Evolutionary conservation across 179 eudicot genomes (phyloP).

Genomic region (Sideroxylon spinosum): DNA sequence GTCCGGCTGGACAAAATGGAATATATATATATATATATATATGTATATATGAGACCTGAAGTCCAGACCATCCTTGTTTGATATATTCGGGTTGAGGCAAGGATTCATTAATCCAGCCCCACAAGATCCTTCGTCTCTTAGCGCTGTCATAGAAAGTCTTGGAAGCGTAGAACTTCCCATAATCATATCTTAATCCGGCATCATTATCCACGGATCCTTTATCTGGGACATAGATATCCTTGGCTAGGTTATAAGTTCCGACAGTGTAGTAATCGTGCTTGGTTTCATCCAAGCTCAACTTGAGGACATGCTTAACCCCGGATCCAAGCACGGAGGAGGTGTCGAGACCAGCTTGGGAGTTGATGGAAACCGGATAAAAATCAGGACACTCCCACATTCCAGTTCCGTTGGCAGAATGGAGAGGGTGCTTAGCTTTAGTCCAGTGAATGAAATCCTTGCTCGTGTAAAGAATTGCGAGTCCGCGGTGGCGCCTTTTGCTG

Average conservation of each 20-base stretch:
- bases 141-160: slow-evolving; percentile 55
- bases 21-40: too few relatives aligned
- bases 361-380: slow-evolving; percentile 46
- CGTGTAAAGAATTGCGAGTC: slow-evolving; percentile 36
- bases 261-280: slow-evolving; percentile 48
- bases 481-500: slow-evolving; percentile 23
- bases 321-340: slow-evolving; percentile 22
- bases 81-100: not conserved
- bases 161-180: slow-evolving; percentile 60
- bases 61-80: slow-evolving; percentile 36
- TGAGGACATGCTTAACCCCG: slow-evolving; percentile 43
- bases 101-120: slow-evolving; percentile 44
- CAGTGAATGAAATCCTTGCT: slow-evolving; percentile 50
- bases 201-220: slow-evolving; percentile 26
- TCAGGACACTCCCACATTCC: slow-evolving; percentile 85
- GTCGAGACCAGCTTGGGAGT: slow-evolving; percentile 27
- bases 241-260: slow-evolving; percentile 32
- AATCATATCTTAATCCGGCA: slow-evolving; percentile 43
- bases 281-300: slow-evolving; percentile 43
- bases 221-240: slow-evolving; percentile 40
- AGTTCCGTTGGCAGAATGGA: slow-evolving; percentile 34
- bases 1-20: too few relatives aligned
- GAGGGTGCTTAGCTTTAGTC: slow-evolving; percentile 34
- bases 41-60: slow-evolving; percentile 33
- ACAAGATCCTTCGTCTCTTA: slow-evolving; percentile 48